These are phyloP conservation scores for Cerioporus squamosus DNA, from an alignment of 1,284 basidiomycete species.

Conservation along the genomic window DNA sequence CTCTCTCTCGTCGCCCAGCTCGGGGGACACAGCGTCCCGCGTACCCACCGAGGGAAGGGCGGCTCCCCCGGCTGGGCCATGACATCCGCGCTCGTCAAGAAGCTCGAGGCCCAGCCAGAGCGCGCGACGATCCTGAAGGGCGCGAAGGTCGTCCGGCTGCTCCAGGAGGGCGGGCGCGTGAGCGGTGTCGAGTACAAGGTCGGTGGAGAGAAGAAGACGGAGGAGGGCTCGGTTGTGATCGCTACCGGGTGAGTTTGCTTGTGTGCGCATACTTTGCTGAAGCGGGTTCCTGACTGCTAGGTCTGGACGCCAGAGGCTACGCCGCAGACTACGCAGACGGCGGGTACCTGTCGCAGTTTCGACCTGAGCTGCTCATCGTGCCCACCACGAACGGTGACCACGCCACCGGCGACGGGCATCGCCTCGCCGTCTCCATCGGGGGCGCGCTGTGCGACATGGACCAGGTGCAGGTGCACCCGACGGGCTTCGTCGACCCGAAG, in stretches of 20 bases:
- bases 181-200: slow-evolving; percentile 86
- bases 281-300: background rate
- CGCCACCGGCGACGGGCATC: slow-evolving; percentile 95
- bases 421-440: slow-evolving; percentile 88
- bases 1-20: slow-evolving; percentile 95
- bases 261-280: too few species aligned
- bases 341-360: slow-evolving; percentile 88
- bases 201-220: slow-evolving; percentile 81
- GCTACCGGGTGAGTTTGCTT: slow-evolving; percentile 63
- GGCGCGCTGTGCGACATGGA: slow-evolving; percentile 91
- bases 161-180: slow-evolving; percentile 78
- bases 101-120: slow-evolving; percentile 89
- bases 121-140: slow-evolving; percentile 94
- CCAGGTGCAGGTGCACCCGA: slow-evolving; percentile 97
- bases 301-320: slow-evolving; percentile 65
- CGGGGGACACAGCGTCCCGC: slow-evolving; percentile 92
- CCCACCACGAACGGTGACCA: slow-evolving; percentile 96
- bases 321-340: slow-evolving; percentile 92
- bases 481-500: slow-evolving; percentile 95
- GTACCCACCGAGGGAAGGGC: slow-evolving; percentile 92
- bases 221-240: slow-evolving; percentile 90
- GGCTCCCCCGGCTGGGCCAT: slow-evolving; percentile 97
- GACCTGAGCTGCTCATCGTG: slow-evolving; percentile 90
- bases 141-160: slow-evolving; percentile 80
- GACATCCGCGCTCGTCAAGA: slow-evolving; percentile 93